Percentiles rank a stretch among this genome's conserved stretches.
Evolutionary conservation across 176 grass and related monocot species (phyloP).

Genomic region (Eremochloa ophiuroides): DNA sequence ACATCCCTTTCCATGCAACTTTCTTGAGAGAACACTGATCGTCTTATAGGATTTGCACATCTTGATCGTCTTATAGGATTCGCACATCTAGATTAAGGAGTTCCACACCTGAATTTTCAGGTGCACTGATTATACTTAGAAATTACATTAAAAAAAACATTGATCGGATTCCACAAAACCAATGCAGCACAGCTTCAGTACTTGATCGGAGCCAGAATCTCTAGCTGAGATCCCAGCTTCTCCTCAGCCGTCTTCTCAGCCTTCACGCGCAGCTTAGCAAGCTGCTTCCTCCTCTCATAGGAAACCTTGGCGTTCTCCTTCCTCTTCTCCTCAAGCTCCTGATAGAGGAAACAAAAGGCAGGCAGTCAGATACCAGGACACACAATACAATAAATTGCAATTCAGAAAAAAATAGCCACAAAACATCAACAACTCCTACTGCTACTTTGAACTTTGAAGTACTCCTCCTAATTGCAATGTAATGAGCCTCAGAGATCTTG

Average conservation of each 20-base stretch:
- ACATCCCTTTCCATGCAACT: too few species aligned
- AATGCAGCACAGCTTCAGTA: too few species aligned
- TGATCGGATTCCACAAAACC: constrained; percentile 26
- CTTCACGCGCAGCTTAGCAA: constrained; percentile 61
- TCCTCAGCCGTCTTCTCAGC: constrained; percentile 68
- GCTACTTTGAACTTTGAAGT: background rate
- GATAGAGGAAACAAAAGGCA: background rate
- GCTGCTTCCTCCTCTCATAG: constrained; percentile 89
- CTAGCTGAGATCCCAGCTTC: constrained; percentile 71
- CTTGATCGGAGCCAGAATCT: constrained; percentile 76
- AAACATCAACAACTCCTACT: background rate
- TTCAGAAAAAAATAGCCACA: background rate
- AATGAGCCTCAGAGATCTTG: constrained; percentile 51
- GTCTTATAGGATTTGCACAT: too few species aligned
- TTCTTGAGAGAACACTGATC: too few species aligned
- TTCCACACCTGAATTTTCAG: too few species aligned
- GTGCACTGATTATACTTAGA: too few species aligned
- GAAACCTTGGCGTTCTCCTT: constrained; percentile 73
- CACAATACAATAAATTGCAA: background rate
- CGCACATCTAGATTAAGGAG: too few species aligned
- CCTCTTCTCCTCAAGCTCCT: constrained; percentile 92
- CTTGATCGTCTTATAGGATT: too few species aligned
- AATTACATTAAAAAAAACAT: too few species aligned
- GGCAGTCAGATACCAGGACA: background rate
- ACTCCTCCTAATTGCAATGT: background rate